These are phyloP conservation scores for Noccaea bulbosa DNA, from an alignment of 345 rosid species.

Conservation along the genomic window DNA sequence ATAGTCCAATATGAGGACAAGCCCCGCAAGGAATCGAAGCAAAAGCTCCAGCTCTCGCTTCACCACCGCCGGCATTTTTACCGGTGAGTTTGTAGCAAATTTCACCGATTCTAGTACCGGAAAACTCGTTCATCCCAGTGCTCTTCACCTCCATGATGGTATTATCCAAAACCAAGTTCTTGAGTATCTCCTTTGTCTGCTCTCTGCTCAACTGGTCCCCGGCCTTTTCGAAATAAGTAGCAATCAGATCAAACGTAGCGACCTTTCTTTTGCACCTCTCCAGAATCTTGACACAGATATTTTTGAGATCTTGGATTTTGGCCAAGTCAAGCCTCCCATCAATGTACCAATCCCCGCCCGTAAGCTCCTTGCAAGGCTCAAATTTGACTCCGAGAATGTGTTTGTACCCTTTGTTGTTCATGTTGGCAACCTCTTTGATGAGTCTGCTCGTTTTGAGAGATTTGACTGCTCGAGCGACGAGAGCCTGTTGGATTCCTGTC, in stretches of 20 bases:
- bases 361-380: constrained; percentile 65
- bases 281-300: constrained; percentile 48
- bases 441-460: constrained; percentile 51
- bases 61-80: constrained; percentile 45
- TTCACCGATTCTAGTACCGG: constrained; percentile 45
- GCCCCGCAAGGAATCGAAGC: constrained; percentile 85
- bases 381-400: constrained; percentile 64
- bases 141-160: constrained; percentile 65
- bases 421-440: constrained; percentile 70
- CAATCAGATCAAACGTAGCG: constrained; percentile 60
- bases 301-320: constrained; percentile 52
- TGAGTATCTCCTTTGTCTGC: constrained; percentile 64
- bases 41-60: constrained; percentile 54
- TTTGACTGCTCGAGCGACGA: constrained; percentile 48
- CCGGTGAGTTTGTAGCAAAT: constrained; percentile 54
- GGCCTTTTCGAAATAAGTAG: constrained; percentile 40
- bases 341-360: constrained; percentile 80
- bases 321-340: constrained; percentile 61
- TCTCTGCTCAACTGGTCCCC: constrained; percentile 31
- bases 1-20: constrained; percentile 63
- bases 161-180: constrained; percentile 70
- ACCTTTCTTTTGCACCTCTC: constrained; percentile 33
- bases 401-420: constrained; percentile 61
- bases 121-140: constrained; percentile 60
- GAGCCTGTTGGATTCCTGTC: constrained; percentile 43